Base-by-base conservation (phyloP, 2,329 filamentous ascomycete genomes). In the Colletotrichum cereale region DNA sequence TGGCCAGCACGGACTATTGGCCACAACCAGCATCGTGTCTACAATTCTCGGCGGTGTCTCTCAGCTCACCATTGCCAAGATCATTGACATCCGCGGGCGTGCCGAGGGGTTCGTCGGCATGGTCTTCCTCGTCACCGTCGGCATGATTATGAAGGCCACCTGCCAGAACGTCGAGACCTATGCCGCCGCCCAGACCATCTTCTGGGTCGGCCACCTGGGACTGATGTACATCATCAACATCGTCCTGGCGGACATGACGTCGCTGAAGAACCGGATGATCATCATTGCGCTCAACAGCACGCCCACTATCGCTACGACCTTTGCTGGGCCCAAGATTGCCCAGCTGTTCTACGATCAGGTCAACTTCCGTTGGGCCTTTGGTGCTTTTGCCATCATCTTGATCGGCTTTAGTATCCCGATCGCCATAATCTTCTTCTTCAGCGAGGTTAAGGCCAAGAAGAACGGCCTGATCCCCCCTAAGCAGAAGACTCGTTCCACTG, bases 21-120 rank as follows among this genome's bases (percentile, higher is more conserved):
- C 90, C 3, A 91, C 90, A 0, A 87, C 92, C 53, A 82, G 87
- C 62, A 89, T 93, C 34, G 86, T 92, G 18, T 88, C 91, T 64
- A 79, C 79, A 61, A 79, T 84, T 53, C 77, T 85, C 16, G 79
- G 80, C 55, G 82, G 80, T 52, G 79, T 82, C 24, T 79, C 79
- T 63, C 78, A 79, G 47, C 80, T 84, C 8, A 80, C 80, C 16
- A 80, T 86, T 66, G 84, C 85, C 68, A 87, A 87, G 75, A 76
- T 86, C 48, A 83, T 86, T 48, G 85, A 87, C 72, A 82, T 87
- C 48, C 85, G 84, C 76, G 85, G 85, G 42, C 85, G 86, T 56
- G 78, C 82, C 48, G 82, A 86, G 69, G 84, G 84, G 0, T 86
- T 86, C 74, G 74, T 80, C 31, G 75, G 82, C 64, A 83, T 83